Conservation (phyloP, 2,329 filamentous ascomycete genomes). For the Aspergillus melleus region DNA sequence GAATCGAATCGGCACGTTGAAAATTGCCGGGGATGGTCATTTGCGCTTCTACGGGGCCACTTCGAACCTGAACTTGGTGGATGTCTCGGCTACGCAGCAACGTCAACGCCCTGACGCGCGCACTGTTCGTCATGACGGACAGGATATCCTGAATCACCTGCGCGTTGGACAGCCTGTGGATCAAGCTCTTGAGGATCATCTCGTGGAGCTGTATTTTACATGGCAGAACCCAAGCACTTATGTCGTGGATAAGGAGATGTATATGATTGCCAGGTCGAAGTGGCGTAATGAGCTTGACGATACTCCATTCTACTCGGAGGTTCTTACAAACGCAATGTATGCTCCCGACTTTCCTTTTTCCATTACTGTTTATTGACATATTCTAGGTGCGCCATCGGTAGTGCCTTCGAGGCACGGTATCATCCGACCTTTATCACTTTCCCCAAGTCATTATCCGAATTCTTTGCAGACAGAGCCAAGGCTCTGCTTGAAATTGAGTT, state of each 20-base stretch:
- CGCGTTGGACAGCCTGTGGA: constrained; percentile 44
- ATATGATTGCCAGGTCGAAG: constrained; percentile 33
- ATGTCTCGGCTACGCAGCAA: constrained; percentile 37
- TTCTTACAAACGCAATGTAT: constrained; percentile 44
- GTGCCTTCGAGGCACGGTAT: constrained; percentile 45
- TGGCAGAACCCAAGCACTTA: constrained; percentile 52
- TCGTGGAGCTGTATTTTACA: constrained; percentile 48
- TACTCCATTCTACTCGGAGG: constrained; percentile 42
- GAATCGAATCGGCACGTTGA: constrained; percentile 46
- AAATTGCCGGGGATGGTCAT: constrained; percentile 45
- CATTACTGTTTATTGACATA: not conserved
- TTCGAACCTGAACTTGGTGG: constrained; percentile 46
- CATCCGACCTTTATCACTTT: constrained; percentile 46
- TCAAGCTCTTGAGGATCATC: constrained; percentile 44
- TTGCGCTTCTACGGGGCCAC: constrained; percentile 48
- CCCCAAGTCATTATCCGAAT: constrained; percentile 35
- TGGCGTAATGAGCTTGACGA: constrained; percentile 41
- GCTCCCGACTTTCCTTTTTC: not conserved
- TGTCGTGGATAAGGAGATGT: constrained; percentile 47
- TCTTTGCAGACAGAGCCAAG: constrained; percentile 46
- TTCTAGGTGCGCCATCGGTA: constrained; percentile 42
- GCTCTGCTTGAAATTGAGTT: constrained; percentile 49
- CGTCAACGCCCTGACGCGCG: constrained; percentile 39
- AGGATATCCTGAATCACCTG: constrained; percentile 43
- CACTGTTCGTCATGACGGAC: constrained; percentile 40